These are phyloP conservation scores for Pseudomonodictys pantanalensis DNA, from an alignment of 495 filamentous ascomycete species.

Conservation along the genomic window DNA sequence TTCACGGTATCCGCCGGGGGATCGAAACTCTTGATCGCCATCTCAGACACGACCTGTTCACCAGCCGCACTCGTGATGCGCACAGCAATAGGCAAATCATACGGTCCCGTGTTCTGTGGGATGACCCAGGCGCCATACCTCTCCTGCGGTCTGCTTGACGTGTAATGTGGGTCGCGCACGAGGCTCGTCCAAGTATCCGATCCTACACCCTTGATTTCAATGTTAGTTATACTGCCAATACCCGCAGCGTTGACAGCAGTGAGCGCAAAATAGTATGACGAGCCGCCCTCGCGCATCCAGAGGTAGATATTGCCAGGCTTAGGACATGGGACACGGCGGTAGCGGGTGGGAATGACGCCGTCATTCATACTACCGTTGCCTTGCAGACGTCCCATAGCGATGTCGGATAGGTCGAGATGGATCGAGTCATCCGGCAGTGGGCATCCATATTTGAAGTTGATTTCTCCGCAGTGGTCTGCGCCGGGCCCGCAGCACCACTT, in stretches of 20 bases:
- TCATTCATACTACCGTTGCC: constrained; percentile 2
- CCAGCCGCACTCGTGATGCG: neutral
- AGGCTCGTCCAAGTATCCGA: neutral
- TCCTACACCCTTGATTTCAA: neutral
- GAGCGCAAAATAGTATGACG: neutral
- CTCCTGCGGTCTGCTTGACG: neutral
- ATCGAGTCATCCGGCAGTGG: neutral
- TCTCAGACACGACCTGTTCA: neutral
- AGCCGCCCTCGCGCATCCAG: constrained; percentile 3
- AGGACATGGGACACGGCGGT: neutral
- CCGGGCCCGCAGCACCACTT: constrained; percentile 5
- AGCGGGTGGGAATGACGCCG: constrained; percentile 6
- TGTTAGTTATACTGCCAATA: constrained; percentile 1
- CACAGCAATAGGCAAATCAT: constrained; percentile 5
- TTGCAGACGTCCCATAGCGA: constrained; percentile 1
- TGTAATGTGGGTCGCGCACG: neutral
- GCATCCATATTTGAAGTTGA: constrained; percentile 5
- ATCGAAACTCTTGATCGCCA: constrained; percentile 4
- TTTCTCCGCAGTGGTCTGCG: constrained; percentile 7
- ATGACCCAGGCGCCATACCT: constrained; percentile 1
- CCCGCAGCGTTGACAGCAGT: constrained; percentile 5
- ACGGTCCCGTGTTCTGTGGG: constrained; percentile 4
- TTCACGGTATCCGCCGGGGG: neutral
- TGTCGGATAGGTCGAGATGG: constrained; percentile 6
- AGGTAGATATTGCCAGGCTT: constrained; percentile 7